Conservation (phyloP, 257 asterid genomes). For the Hygrophila difformis region DNA sequence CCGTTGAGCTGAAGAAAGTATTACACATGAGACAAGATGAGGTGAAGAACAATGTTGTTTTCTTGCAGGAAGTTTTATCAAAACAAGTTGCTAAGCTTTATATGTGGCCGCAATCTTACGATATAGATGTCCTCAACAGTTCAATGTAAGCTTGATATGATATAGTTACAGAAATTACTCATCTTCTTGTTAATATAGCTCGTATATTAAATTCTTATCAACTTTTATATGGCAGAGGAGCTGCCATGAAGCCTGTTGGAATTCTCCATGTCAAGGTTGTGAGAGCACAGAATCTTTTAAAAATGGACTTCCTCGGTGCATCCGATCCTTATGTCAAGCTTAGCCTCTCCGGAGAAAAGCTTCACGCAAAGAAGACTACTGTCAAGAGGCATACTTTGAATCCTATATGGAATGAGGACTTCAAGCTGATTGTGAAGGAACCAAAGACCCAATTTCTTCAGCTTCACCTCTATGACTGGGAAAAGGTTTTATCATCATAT, state of each 20-base stretch:
- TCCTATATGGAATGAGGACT: slow-evolving; percentile 87
- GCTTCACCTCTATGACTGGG: slow-evolving; percentile 72
- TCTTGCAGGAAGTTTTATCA: slow-evolving; percentile 54
- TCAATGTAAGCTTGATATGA: slow-evolving; percentile 68
- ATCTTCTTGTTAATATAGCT: background rate
- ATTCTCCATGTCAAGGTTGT: slow-evolving; percentile 76
- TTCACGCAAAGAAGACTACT: slow-evolving; percentile 57
- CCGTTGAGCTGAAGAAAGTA: no score
- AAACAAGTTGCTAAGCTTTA: slow-evolving; percentile 64
- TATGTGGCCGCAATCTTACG: slow-evolving; percentile 78
- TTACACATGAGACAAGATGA: no score
- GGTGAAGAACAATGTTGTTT: background rate
- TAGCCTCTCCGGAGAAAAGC: slow-evolving; percentile 62
- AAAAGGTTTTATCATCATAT: slow-evolving; percentile 41
- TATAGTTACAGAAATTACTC: no score
- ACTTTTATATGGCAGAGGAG: slow-evolving; percentile 31
- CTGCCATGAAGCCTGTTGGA: slow-evolving; percentile 72
- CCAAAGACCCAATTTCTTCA: slow-evolving; percentile 67
- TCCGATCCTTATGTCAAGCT: slow-evolving; percentile 90
- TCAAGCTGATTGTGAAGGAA: slow-evolving; percentile 76
- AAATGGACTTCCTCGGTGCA: slow-evolving; percentile 77
- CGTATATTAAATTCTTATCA: background rate
- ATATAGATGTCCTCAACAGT: slow-evolving; percentile 76
- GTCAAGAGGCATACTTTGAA: slow-evolving; percentile 69
- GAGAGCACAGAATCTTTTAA: slow-evolving; percentile 68